Evolutionary conservation across 768 basidiomycete genomes (phyloP), one percentile per base, ranked within the genome.

Genomic region (Lenzites betulinus): DNA sequence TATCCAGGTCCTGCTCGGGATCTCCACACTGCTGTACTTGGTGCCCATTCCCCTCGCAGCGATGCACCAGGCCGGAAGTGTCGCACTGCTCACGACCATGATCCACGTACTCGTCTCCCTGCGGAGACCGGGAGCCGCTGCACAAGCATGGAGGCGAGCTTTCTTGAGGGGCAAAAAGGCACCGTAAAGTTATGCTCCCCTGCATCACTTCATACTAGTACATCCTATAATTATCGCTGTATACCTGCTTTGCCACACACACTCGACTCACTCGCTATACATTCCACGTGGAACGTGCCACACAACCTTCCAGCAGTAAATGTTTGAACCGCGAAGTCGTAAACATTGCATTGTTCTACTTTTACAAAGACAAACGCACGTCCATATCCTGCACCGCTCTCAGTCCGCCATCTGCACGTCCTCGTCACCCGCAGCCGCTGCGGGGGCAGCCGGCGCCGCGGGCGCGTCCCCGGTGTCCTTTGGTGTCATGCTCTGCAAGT

Each of bases 21-120:
- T 91, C 62, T 79, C 89, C 25, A 99, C 97, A 0, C 76, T 98
- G 23, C 72, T 98, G 13, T 96, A 96, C 74, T 83, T 98, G 38
- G 97, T 98, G 1, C 97, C 97, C 1, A 83, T 93, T 0, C 92
- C 92, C 2, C 76, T 98, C 2, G 97, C 97, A 8, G 93, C 96
- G 13, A 82, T 88, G 33, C 97, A 99, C 71, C 97, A 99, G 73
- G 96, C 93, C 0, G 97, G 96, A 6, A 96, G 94, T 67, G 90
- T 98, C 7, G 81, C 89, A 39, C 78, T 99, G 7, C 77, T 99
- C 48, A 95, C 90, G 22, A 83, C 90, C 5, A 85, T 94, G 81
- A 72, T 94, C 1, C 93, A 93, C 51, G 71, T 95, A 3, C 76
- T 90, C 7, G 80, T 91, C 18, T 80, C 86, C 0, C 73, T 98